Percentiles rank a stretch among this genome's conserved stretches.
Evolutionary conservation across 2,329 filamentous ascomycete species (phyloP).

Genomic region (Scleromitrula shiraiana): DNA sequence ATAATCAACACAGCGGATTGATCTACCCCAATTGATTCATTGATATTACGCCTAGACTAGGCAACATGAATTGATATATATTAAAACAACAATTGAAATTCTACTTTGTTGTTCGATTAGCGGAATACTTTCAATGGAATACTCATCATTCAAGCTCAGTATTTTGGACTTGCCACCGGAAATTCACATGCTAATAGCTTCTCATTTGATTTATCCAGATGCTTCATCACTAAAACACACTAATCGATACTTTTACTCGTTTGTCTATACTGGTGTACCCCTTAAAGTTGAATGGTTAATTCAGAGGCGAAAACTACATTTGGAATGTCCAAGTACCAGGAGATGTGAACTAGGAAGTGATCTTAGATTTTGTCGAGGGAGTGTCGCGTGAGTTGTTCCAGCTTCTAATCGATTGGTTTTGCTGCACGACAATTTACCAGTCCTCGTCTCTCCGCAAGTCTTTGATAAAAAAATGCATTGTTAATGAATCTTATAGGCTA

Average conservation of each 20-base stretch:
- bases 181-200: slow-evolving; percentile 55
- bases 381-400: slow-evolving; percentile 41
- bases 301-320: slow-evolving; percentile 51
- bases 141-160: background rate
- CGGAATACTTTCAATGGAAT: background rate
- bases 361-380: slow-evolving; percentile 51
- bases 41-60: too few relatives aligned
- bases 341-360: slow-evolving; percentile 53
- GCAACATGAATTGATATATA: too few relatives aligned
- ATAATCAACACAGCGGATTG: background rate
- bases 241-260: slow-evolving; percentile 51
- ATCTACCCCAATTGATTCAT: too few relatives aligned
- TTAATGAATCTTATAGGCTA: slow-evolving; percentile 32
- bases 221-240: slow-evolving; percentile 63
- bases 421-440: too few relatives aligned
- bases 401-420: background rate
- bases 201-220: slow-evolving; percentile 59
- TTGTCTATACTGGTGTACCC: slow-evolving; percentile 57
- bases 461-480: background rate
- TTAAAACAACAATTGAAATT: too few relatives aligned
- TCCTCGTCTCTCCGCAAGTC: too few relatives aligned
- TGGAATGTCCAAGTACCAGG: slow-evolving; percentile 55
- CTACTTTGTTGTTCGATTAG: too few relatives aligned
- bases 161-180: slow-evolving; percentile 47
- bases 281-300: slow-evolving; percentile 65